Percentiles rank a stretch among this genome's conserved stretches.
phyloP scores from a whole-genome alignment of 2,329 filamentous ascomycete genomes.

The Blumeria hordei region DNA sequence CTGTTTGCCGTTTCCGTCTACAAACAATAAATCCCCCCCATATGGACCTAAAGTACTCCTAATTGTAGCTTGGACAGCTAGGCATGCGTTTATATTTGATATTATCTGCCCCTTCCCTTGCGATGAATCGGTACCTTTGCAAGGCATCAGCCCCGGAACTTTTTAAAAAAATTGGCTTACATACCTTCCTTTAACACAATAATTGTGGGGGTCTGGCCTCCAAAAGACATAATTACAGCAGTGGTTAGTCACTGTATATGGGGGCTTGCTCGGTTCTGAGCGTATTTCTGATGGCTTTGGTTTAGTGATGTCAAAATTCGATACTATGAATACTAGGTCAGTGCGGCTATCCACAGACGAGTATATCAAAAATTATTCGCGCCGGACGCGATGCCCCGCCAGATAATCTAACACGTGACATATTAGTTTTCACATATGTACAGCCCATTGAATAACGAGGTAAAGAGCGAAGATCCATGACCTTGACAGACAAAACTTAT shows the following conservation, averaged over 20 bases:
- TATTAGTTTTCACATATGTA: no score
- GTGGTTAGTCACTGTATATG: neutral
- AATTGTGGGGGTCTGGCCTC: slow-evolving; percentile 91
- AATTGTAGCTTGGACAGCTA: slow-evolving; percentile 87
- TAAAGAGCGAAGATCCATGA: no score
- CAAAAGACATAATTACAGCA: slow-evolving; percentile 56
- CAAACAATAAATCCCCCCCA: slow-evolving; percentile 2
- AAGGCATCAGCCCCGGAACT: slow-evolving; percentile 4
- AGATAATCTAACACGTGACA: no score
- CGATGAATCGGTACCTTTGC: slow-evolving; percentile 75
- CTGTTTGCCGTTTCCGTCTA: slow-evolving; percentile 62
- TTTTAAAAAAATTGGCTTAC: neutral
- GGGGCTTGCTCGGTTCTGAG: no score
- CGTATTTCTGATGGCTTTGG: no score
- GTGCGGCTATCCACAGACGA: no score
- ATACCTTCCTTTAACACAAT: slow-evolving; percentile 91
- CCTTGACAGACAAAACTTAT: no score
- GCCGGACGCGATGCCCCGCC: no score
- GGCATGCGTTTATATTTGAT: slow-evolving; percentile 95
- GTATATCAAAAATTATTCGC: no score
- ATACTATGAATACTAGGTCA: no score
- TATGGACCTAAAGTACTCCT: slow-evolving; percentile 91
- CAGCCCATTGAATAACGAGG: no score
- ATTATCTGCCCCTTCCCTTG: slow-evolving; percentile 93
- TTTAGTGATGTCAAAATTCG: no score